These are phyloP conservation scores for Diaporthe sp. DNA, from an alignment of 2,329 filamentous ascomycete genomes.

Conservation along the genomic window DNA sequence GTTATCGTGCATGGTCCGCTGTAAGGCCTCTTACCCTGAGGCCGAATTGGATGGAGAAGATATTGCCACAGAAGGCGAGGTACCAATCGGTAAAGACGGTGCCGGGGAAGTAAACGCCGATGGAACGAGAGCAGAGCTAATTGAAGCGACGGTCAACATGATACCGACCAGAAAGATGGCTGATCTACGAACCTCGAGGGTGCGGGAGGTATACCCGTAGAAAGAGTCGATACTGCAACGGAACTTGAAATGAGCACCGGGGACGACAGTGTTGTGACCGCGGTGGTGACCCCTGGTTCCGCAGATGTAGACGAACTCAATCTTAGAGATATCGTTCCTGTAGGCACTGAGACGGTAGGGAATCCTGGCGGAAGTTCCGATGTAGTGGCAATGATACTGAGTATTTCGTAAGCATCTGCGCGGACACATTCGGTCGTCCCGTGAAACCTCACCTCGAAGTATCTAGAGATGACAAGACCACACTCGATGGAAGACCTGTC, in stretches of 20 bases:
- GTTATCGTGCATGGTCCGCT: too few species aligned
- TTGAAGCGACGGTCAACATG: too few species aligned
- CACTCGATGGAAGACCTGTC: not conserved
- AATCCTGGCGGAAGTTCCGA: not conserved
- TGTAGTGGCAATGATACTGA: not conserved
- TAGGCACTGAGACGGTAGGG: constrained; percentile 3
- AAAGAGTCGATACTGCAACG: constrained; percentile 5
- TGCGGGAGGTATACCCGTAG: not conserved
- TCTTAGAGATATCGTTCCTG: constrained; percentile 7
- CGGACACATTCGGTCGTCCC: not conserved
- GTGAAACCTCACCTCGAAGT: constrained; percentile 18
- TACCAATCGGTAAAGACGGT: too few species aligned
- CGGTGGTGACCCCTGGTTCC: not conserved
- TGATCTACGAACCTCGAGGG: constrained; percentile 22
- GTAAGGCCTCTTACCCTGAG: too few species aligned
- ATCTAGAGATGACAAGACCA: not conserved
- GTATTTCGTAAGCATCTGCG: not conserved
- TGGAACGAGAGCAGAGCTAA: too few species aligned
- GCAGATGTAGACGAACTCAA: not conserved
- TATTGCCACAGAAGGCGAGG: too few species aligned
- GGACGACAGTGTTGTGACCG: constrained; percentile 6
- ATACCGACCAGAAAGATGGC: not conserved
- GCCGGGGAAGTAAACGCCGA: too few species aligned
- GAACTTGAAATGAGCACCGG: constrained; percentile 14
- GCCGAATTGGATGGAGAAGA: too few species aligned